These are phyloP conservation scores for Plectosphaerella plurivora DNA, from an alignment of 2,329 filamentous ascomycete species.

Conservation along the genomic window DNA sequence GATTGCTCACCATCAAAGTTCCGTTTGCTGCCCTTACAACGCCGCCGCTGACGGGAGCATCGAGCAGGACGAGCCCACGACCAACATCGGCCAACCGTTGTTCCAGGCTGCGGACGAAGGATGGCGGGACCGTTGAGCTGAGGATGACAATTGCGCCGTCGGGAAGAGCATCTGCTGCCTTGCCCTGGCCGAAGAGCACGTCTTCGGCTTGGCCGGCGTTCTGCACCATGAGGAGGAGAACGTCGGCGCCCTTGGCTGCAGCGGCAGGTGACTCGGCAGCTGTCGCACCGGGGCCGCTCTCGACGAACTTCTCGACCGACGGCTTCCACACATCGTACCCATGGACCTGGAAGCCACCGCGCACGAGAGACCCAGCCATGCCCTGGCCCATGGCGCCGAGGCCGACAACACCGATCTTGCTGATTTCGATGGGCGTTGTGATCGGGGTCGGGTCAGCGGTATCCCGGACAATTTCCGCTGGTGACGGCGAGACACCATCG, in stretches of 20 bases:
- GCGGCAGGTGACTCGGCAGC: not conserved
- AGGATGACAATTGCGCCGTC: conserved; percentile 24
- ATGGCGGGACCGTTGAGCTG: conserved; percentile 30
- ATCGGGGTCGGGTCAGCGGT: conserved; percentile 11
- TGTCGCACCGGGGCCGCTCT: conserved; percentile 14
- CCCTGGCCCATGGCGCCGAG: conserved; percentile 33
- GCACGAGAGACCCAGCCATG: conserved; percentile 28
- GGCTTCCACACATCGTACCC: conserved; percentile 25
- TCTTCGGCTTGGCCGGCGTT: conserved; percentile 26
- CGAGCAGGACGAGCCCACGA: conserved; percentile 23
- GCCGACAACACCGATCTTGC: conserved; percentile 29
- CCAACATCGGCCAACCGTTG: conserved; percentile 13
- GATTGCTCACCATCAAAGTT: conserved; percentile 23
- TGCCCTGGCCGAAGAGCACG: conserved; percentile 23
- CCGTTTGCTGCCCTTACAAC: conserved; percentile 29
- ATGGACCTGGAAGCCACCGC: conserved; percentile 23
- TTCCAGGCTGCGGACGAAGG: conserved; percentile 17
- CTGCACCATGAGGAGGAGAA: conserved; percentile 30
- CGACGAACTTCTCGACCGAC: conserved; percentile 21
- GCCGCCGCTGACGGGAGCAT: conserved; percentile 32
- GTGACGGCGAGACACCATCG: conserved; percentile 5
- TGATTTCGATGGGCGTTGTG: conserved; percentile 16
- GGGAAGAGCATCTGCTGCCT: conserved; percentile 19
- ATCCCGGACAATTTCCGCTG: not conserved
- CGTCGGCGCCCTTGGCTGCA: conserved; percentile 15